Conservation (phyloP, 495 filamentous ascomycete species). For the Xylaria longipes region DNA sequence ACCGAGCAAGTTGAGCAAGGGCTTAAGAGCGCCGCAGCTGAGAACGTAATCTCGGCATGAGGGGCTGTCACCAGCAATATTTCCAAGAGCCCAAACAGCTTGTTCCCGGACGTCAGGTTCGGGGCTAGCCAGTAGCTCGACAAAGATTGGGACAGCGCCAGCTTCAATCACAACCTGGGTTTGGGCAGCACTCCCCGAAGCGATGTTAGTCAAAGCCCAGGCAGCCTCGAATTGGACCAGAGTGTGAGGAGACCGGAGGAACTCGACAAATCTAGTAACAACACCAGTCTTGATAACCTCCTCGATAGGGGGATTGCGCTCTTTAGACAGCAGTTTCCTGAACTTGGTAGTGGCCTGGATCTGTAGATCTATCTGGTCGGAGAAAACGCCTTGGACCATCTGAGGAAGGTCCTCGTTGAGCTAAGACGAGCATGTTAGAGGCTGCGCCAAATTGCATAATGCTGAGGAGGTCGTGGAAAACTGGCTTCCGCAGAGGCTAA, state of each 20-base stretch:
- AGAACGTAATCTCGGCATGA: constrained; percentile 96
- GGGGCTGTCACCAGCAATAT: constrained; percentile 99
- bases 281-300: constrained; percentile 99
- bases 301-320: constrained; percentile 99
- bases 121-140: constrained; percentile 91
- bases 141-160: constrained; percentile 97
- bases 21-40: constrained; percentile 84
- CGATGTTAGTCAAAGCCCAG: constrained; percentile 99
- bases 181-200: constrained; percentile 94
- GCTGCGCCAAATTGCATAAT: neutral
- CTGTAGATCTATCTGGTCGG: constrained; percentile 96
- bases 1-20: constrained; percentile 84
- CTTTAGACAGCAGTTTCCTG: constrained; percentile 95
- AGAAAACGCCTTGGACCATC: constrained; percentile 98
- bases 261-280: constrained; percentile 95
- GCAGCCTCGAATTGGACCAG: constrained; percentile 99
- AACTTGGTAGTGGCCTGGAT: constrained; percentile 99
- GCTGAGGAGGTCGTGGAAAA: neutral
- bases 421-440: constrained; percentile 59
- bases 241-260: constrained; percentile 97
- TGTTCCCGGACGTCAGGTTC: constrained; percentile 99
- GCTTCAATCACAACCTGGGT: constrained; percentile 99
- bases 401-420: constrained; percentile 96
- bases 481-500: neutral
- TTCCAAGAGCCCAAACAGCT: constrained; percentile 98